Percentiles rank a stretch among this genome's conserved stretches.
phyloP scores from a whole-genome alignment of 441 rosid species.

The Metrosideros polymorpha region DNA sequence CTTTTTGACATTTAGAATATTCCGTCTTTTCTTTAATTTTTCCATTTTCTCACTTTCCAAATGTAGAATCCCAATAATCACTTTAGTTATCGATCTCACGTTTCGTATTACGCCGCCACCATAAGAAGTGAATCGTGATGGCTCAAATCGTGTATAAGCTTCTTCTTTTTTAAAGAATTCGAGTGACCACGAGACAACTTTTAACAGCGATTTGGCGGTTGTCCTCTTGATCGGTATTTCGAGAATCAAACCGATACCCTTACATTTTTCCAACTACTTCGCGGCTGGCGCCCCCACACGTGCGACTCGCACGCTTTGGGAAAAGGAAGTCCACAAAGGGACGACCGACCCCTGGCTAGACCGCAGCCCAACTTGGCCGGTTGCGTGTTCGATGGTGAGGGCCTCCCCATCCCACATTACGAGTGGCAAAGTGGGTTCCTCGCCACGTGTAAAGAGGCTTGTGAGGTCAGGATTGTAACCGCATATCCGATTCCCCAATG shows the following conservation, averaged over 20 bases:
- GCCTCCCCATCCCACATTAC: background rate
- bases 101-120: background rate
- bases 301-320: slow-evolving; percentile 3
- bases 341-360: slow-evolving; percentile 1
- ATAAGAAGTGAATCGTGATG: background rate
- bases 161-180: too few species aligned
- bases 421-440: slow-evolving; percentile 4
- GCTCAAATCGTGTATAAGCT: too few species aligned
- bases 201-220: too few species aligned
- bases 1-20: background rate
- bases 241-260: too few species aligned
- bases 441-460: slow-evolving; percentile 3
- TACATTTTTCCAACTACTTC: background rate
- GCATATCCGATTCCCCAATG: background rate
- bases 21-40: background rate
- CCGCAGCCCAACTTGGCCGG: background rate
- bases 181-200: too few species aligned
- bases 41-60: background rate
- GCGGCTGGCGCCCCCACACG: background rate
- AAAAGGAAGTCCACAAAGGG: background rate
- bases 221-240: too few species aligned
- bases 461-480: background rate
- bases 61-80: too few species aligned
- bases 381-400: background rate
- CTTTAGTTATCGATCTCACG: background rate